phyloP scores from a whole-genome alignment of 2,329 filamentous ascomycete genomes.

The Beauveria sp. region DNA sequence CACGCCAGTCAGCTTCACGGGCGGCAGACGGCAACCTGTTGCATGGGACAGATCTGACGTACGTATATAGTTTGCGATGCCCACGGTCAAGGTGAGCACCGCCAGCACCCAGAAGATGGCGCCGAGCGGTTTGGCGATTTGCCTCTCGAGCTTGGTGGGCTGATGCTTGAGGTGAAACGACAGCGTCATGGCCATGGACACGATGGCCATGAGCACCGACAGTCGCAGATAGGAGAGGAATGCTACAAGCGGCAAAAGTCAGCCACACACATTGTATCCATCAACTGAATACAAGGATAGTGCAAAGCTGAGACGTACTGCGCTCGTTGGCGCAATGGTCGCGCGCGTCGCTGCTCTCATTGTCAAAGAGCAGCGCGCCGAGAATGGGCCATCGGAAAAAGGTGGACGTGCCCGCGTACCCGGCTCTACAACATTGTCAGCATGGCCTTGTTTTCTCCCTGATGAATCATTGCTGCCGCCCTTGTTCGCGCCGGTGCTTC shows the following conservation, averaged over 20 bases:
- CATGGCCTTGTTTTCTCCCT: not conserved
- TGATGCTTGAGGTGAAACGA: slow-evolving; percentile 82
- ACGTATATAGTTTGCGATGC: slow-evolving; percentile 81
- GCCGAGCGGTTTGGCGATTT: slow-evolving; percentile 76
- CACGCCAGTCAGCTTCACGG: not conserved
- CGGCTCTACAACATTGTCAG: slow-evolving; percentile 10
- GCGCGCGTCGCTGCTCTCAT: slow-evolving; percentile 64
- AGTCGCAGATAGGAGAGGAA: slow-evolving; percentile 90
- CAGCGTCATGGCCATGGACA: slow-evolving; percentile 81
- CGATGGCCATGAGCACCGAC: slow-evolving; percentile 83
- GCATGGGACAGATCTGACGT: slow-evolving; percentile 22
- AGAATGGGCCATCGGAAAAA: slow-evolving; percentile 58
- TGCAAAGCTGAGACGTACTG: slow-evolving; percentile 34
- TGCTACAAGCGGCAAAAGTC: slow-evolving; percentile 27
- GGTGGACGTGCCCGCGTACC: slow-evolving; percentile 25
- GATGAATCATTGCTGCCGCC: not conserved
- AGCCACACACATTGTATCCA: not conserved
- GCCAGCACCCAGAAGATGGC: slow-evolving; percentile 81
- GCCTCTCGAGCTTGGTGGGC: slow-evolving; percentile 63
- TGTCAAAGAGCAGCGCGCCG: slow-evolving; percentile 65
- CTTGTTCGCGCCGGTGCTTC: not conserved
- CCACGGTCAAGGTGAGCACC: slow-evolving; percentile 66
- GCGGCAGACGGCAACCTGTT: not conserved
- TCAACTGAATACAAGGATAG: too few relatives aligned
- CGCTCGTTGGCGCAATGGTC: slow-evolving; percentile 76